A percentile compares a stretch with the other conserved stretches of the same genome.
These are phyloP conservation scores for Eucalyptus regnans DNA, from an alignment of 345 rosid species.

Conservation along the genomic window DNA sequence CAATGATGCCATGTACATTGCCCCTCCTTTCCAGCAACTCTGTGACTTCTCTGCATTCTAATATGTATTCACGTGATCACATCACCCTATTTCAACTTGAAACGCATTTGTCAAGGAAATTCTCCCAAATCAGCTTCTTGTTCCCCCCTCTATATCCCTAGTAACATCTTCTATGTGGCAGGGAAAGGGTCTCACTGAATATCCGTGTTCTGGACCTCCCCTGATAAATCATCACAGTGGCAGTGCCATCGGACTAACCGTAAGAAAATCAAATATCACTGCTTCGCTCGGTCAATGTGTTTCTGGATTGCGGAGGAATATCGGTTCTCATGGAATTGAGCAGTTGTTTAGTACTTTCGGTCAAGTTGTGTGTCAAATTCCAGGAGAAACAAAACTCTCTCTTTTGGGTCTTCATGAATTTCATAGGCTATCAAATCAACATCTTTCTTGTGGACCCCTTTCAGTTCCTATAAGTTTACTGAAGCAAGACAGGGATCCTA, in stretches of 20 bases:
- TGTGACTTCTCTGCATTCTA: not conserved
- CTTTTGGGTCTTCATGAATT: slow-evolving; percentile 45
- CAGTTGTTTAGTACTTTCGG: slow-evolving; percentile 57
- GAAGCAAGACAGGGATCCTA: slow-evolving; percentile 5
- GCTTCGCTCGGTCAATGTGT: slow-evolving; percentile 65
- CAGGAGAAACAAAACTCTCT: slow-evolving; percentile 43
- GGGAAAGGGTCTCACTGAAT: slow-evolving; percentile 51
- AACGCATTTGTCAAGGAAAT: not conserved
- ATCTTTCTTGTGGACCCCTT: slow-evolving; percentile 29
- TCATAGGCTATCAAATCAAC: slow-evolving; percentile 11
- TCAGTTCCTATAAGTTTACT: slow-evolving; percentile 35
- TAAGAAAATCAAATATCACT: slow-evolving; percentile 44
- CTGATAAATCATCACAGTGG: slow-evolving; percentile 48
- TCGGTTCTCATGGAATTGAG: slow-evolving; percentile 4
- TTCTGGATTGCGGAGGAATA: slow-evolving; percentile 21
- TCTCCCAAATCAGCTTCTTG: not conserved
- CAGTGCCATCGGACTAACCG: slow-evolving; percentile 43
- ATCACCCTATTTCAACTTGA: not conserved
- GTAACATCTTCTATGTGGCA: slow-evolving; percentile 6
- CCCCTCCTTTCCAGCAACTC: not conserved
- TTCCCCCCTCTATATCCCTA: not conserved
- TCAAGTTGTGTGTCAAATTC: slow-evolving; percentile 51
- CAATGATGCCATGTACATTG: not conserved
- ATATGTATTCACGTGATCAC: not conserved
- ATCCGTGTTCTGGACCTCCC: slow-evolving; percentile 57